phyloP scores from a whole-genome alignment of 192 early-diverging fungal species.

The Phycomyces nitens region DNA sequence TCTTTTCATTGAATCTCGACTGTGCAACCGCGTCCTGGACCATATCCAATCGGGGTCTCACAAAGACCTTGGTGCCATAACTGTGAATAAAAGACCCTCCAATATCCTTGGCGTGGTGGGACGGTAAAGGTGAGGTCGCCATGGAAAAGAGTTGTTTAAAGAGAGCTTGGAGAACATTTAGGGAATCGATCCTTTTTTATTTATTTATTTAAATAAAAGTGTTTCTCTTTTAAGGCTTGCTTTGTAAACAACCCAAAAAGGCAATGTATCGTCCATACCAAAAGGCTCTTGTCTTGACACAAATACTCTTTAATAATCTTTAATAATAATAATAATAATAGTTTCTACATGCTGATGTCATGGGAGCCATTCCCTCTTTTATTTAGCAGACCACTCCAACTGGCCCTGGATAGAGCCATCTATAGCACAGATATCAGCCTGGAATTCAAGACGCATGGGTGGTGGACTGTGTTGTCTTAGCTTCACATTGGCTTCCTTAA shows the following conservation, averaged over 20 bases:
- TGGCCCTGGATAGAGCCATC: background rate
- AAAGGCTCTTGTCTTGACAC: no score
- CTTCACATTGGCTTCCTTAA: conserved; percentile 77
- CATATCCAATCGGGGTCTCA: conserved; percentile 29
- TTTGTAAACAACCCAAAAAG: conserved; percentile 5
- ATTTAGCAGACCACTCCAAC: no score
- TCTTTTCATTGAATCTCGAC: conserved; percentile 89
- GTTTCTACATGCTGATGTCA: no score
- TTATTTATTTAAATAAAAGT: background rate
- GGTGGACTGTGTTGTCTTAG: conserved; percentile 76
- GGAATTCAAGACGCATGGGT: conserved; percentile 48
- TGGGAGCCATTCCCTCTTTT: no score
- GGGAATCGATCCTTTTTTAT: no score
- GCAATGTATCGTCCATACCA: background rate
- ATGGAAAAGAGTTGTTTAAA: no score
- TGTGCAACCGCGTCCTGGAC: conserved; percentile 61
- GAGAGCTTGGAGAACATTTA: no score
- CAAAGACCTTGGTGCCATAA: conserved; percentile 31
- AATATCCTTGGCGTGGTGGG: background rate
- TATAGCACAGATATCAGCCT: conserved; percentile 20
- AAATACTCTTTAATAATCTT: no score
- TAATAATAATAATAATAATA: no score
- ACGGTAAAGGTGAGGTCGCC: background rate
- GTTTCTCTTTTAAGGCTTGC: conserved; percentile 1
- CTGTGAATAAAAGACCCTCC: conserved; percentile 35